Conservation (phyloP, 768 basidiomycete genomes). For the Tubosaeta brunneosetosa region DNA sequence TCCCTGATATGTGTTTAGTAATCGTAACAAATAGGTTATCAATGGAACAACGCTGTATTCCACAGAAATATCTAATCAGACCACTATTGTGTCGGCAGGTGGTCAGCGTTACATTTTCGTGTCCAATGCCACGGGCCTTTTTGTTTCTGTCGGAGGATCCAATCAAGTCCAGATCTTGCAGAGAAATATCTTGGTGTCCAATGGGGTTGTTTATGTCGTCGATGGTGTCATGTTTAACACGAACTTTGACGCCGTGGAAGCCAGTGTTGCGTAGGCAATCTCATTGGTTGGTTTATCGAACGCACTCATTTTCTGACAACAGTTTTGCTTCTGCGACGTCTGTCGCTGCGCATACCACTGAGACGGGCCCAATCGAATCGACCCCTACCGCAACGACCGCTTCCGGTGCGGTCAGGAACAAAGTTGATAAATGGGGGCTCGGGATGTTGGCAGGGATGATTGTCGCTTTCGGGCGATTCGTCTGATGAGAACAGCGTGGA, state of each 20-base stretch:
- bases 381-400: neutral
- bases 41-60: slow-evolving; percentile 70
- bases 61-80: slow-evolving; percentile 35
- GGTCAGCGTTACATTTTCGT: slow-evolving; percentile 51
- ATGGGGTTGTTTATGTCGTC: slow-evolving; percentile 68
- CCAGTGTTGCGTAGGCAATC: slow-evolving; percentile 49
- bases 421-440: neutral
- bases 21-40: slow-evolving; percentile 41
- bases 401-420: neutral
- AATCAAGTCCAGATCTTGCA: slow-evolving; percentile 50
- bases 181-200: slow-evolving; percentile 55
- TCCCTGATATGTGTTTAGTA: neutral
- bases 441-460: slow-evolving; percentile 2
- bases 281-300: neutral
- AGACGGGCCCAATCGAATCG: slow-evolving; percentile 38
- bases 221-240: slow-evolving; percentile 49
- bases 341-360: slow-evolving; percentile 35
- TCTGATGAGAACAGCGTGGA: slow-evolving; percentile 5
- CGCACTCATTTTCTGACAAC: neutral
- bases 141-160: slow-evolving; percentile 43
- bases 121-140: slow-evolving; percentile 54
- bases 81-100: slow-evolving; percentile 47
- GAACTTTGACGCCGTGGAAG: slow-evolving; percentile 38
- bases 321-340: slow-evolving; percentile 48
- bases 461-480: slow-evolving; percentile 1